A percentile compares a stretch with the other conserved stretches of the same genome.
Evolutionary conservation across 257 asterid genomes (phyloP).

Genomic region (Solanum gandarillasii): DNA sequence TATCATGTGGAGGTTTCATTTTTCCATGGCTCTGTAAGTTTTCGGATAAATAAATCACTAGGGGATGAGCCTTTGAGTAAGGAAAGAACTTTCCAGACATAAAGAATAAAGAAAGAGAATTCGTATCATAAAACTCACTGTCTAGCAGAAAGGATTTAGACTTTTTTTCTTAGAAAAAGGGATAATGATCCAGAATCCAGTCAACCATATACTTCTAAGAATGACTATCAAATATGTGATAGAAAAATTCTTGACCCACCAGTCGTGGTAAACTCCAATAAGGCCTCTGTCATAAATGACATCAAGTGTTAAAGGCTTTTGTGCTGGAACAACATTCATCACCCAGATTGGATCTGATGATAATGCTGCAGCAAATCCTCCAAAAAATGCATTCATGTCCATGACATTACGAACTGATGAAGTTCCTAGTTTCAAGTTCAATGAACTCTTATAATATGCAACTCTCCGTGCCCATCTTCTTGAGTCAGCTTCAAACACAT

Average conservation of each 20-base stretch:
- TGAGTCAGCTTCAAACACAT: constrained; percentile 80
- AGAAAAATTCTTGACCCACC: constrained; percentile 38
- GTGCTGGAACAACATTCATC: constrained; percentile 90
- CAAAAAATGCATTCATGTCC: constrained; percentile 98
- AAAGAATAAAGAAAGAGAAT: neutral
- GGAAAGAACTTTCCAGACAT: neutral
- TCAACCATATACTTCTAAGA: neutral
- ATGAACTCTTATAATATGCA: constrained; percentile 64
- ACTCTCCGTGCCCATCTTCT: constrained; percentile 71
- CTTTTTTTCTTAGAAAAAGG: neutral
- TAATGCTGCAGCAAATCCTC: constrained; percentile 90
- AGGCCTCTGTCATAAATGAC: constrained; percentile 93
- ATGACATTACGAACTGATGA: constrained; percentile 76
- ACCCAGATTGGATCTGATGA: constrained; percentile 87
- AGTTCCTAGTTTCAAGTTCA: constrained; percentile 70
- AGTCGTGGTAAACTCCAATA: constrained; percentile 83
- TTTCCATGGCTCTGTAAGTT: neutral
- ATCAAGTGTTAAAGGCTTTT: constrained; percentile 62
- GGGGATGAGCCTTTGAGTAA: neutral
- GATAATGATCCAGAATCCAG: neutral
- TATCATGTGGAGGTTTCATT: neutral
- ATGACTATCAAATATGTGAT: neutral
- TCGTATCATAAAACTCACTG: neutral
- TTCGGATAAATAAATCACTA: neutral
- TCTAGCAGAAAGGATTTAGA: neutral